Evolutionary conservation across 345 rosid genomes (phyloP), one percentile per base, ranked within the genome.

Genomic region (Dipteronia sinensis): DNA sequence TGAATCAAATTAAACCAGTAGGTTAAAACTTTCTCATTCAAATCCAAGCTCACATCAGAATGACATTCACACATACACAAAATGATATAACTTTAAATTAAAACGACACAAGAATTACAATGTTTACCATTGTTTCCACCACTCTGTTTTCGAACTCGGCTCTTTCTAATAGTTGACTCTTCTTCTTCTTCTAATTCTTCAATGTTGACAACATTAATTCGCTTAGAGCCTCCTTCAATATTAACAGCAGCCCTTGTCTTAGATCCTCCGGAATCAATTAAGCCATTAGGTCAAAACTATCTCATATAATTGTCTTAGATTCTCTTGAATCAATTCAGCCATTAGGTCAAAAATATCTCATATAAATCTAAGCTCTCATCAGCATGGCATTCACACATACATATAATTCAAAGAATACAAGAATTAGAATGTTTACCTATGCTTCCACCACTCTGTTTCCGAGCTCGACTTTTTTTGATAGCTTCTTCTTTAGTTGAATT

Each of bases 21-120:
- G 51, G 10, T 69, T 49, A 23, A 15, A 71, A 13, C 47, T 34
- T 12, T 58, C 65, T 10, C 31, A 34, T 65, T 29, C 63, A 71
- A 71, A 29, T 29, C 27, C 0, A 34, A 11, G 38, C 38, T 34
- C 38, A 4, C 38, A 34, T 34, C 38, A 29, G 19, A 8, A 38
- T 17, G 51, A 7, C n/a, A 58, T 72, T n/a, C 51, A 72, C n/a
- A 55, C 49, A 71, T 12, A 49, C 0, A 71, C 47, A 10, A 6
- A n/a, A 55, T 71, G 55, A 16, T 22, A 19, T n/a, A 29, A 72
- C 20, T 72, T 72, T 61, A 61, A 73, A 59, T 44, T 42, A 23
- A 20, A 42, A 61, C 1, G 1, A n/a, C 3, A 20, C 31, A 61
- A 38, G 42, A n/a, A n/a, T n/a, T 12, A 58, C 10, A 11, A 62